phyloP scores from a whole-genome alignment of 768 basidiomycete genomes.

The Omphalotus guepiniiformis region DNA sequence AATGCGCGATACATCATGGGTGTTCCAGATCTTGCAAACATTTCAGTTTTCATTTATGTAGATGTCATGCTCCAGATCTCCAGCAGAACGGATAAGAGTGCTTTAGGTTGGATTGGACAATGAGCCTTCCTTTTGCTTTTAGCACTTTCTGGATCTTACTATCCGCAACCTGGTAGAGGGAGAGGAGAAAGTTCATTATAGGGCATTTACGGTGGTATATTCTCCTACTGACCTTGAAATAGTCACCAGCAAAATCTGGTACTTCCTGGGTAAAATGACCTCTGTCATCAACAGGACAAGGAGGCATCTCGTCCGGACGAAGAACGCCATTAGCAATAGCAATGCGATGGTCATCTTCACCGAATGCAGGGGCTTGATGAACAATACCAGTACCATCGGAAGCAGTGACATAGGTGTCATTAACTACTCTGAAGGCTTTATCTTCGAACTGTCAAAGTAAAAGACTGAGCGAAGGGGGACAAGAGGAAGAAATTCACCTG shows the following conservation, averaged over 20 bases:
- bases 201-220: neutral
- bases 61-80: conserved; percentile 48
- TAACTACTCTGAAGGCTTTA: conserved; percentile 83
- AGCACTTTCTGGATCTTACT: conserved; percentile 89
- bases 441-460: conserved; percentile 70
- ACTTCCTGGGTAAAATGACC: conserved; percentile 88
- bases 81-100: conserved; percentile 98
- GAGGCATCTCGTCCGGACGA: conserved; percentile 87
- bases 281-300: conserved; percentile 90
- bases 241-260: conserved; percentile 79
- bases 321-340: conserved; percentile 81
- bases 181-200: conserved; percentile 2
- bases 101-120: conserved; percentile 80
- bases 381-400: conserved; percentile 96
- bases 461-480: conserved; percentile 1
- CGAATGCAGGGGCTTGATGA: conserved; percentile 97
- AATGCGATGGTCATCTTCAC: conserved; percentile 97
- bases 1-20: conserved; percentile 96
- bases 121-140: conserved; percentile 81
- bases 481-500: conserved; percentile 47
- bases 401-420: conserved; percentile 91
- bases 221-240: conserved; percentile 88
- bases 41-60: neutral
- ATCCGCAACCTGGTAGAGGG: conserved; percentile 71
- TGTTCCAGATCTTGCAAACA: conserved; percentile 86